Evolutionary conservation across 2,329 filamentous ascomycete genomes (phyloP).

Genomic region (Waltergamsia citrina): DNA sequence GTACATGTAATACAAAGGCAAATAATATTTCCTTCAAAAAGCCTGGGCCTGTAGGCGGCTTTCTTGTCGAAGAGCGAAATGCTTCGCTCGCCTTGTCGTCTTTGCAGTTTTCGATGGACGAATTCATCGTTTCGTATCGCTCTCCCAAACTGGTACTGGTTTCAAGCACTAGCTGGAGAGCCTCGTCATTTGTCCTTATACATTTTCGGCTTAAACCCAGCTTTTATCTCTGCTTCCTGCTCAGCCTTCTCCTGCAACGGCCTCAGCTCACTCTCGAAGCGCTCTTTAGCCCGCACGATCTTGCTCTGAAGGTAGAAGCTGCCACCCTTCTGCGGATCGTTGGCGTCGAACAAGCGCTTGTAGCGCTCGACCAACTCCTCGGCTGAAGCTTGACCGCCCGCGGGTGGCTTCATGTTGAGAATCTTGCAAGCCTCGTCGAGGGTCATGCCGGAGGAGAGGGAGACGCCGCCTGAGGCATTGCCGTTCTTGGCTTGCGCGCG

Average conservation of each 20-base stretch:
- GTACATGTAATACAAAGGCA: slow-evolving; percentile 27
- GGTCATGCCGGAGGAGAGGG: slow-evolving; percentile 63
- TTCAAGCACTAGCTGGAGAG: too few species aligned
- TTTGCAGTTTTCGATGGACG: too few species aligned
- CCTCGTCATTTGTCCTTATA: slow-evolving; percentile 92
- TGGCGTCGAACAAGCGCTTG: slow-evolving; percentile 89
- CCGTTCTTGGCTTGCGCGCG: slow-evolving; percentile 58
- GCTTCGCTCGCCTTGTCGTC: too few species aligned
- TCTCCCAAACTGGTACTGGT: too few species aligned
- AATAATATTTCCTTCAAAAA: neutral
- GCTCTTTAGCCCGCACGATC: slow-evolving; percentile 79
- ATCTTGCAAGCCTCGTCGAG: slow-evolving; percentile 97
- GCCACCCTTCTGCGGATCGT: slow-evolving; percentile 90
- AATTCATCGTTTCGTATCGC: too few species aligned
- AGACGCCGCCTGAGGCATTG: slow-evolving; percentile 42
- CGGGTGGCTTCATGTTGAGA: slow-evolving; percentile 83
- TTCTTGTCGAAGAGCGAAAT: too few species aligned
- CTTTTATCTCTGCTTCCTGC: slow-evolving; percentile 67
- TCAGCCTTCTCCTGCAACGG: slow-evolving; percentile 61
- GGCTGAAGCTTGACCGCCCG: slow-evolving; percentile 62
- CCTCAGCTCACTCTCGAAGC: slow-evolving; percentile 79
- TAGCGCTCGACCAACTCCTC: slow-evolving; percentile 78
- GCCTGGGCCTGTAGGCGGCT: neutral
- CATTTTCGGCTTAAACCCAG: slow-evolving; percentile 90
- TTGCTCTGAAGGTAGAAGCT: slow-evolving; percentile 99